phyloP scores from a whole-genome alignment of 2,329 filamentous ascomycete genomes.

The Stromatinia cepivora region DNA sequence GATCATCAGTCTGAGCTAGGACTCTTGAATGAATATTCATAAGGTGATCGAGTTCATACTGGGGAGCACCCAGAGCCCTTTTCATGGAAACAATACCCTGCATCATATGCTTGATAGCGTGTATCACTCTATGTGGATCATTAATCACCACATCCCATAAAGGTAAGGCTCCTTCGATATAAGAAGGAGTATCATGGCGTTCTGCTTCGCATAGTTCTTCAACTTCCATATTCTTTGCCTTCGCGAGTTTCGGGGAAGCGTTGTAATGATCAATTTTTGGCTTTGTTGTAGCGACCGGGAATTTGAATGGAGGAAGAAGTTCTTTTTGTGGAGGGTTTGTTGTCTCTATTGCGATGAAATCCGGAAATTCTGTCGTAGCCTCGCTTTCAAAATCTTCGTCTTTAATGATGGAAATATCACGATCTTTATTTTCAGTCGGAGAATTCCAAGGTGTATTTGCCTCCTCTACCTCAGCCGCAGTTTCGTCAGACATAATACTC shows the following conservation, averaged over 20 bases:
- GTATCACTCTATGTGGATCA: slow-evolving; percentile 19
- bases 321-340: not conserved
- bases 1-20: slow-evolving; percentile 3
- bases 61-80: not conserved
- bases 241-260: not conserved
- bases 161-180: slow-evolving; percentile 11
- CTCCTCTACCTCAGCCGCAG: not conserved
- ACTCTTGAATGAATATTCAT: not conserved
- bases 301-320: slow-evolving; percentile 5
- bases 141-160: not conserved
- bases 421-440: not conserved
- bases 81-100: not conserved
- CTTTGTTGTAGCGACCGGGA: not conserved
- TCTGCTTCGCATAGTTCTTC: slow-evolving; percentile 15
- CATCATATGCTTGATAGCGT: slow-evolving; percentile 24
- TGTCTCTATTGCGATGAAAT: not conserved
- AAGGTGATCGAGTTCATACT: not conserved
- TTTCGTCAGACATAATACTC: slow-evolving; percentile 12
- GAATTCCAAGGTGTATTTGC: slow-evolving; percentile 3
- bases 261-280: not conserved
- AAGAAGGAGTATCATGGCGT: slow-evolving; percentile 21
- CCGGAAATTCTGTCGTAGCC: not conserved
- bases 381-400: not conserved
- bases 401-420: not conserved
- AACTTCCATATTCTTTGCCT: not conserved